Evolutionary conservation across 352 stramenopile species (phyloP), one percentile per base, ranked within the genome.

Genomic region (Globisporangium heterothallicum): DNA sequence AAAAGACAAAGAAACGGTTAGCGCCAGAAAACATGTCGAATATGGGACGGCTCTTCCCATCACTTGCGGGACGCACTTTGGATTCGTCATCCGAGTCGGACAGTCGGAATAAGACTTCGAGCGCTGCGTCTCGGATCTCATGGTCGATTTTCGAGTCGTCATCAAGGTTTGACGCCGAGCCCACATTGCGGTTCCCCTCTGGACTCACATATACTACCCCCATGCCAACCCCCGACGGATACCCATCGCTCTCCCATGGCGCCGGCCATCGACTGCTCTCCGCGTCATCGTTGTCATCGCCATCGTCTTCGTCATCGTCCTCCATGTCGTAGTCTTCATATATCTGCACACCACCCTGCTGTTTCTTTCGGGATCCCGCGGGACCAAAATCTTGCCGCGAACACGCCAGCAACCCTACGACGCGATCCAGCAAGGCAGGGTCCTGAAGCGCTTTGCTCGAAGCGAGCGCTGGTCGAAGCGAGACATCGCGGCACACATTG

Each of bases 201-300:
- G 74, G 66, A 38, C 72, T 87, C 16, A 86, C 77, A 55, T 88
- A 90, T 32, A 92, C 79, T 24, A 90, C 71, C 34, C 82, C 82
- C 72, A 92, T 88, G 32, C 78, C 78, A 6, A 88, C 59, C 19
- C 78, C 75, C 2, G 75, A 88, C 0, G 77, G 70, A 19, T 84
- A 58, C 4, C 76, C 76, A 30, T 90, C 74, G 57, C 70, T 90
- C 42, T 92, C 80, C 80, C 80, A 92, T 6, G 80, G 78, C 24
- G 75, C 80, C 0, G 80, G 78, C 80, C 80, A 92, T 18, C 72
- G 67, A 27, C 67, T 77, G 36, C 44, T 64, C 18, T 74, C 74
- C n/a, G n/a, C n/a, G 40, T 84, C 74, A 12, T 86, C 64, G 5
- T 73, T 74, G 30, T 74, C 66, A 25, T 76, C 64, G 35, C 73